phyloP scores from a whole-genome alignment of 2,329 filamentous ascomycete genomes.

The Escovopsis weberi region DNA sequence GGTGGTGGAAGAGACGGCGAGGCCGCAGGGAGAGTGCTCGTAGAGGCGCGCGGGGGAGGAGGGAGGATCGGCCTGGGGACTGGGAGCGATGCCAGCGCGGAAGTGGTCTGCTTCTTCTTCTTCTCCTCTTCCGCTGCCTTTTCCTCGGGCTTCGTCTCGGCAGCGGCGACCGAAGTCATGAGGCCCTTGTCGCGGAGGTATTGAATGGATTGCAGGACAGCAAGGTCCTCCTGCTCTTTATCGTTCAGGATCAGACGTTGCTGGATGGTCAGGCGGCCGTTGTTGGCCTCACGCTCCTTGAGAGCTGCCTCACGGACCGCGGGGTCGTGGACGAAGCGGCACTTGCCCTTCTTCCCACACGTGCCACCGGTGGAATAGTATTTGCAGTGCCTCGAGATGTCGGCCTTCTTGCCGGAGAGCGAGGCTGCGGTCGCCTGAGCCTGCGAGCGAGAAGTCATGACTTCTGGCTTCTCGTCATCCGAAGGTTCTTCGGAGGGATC shows the following conservation, averaged over 20 bases:
- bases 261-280: conserved; percentile 50
- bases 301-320: conserved; percentile 48
- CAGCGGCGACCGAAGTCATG: conserved; percentile 18
- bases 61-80: conserved; percentile 4
- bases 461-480: conserved; percentile 45
- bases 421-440: conserved; percentile 20
- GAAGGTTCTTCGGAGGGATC: conserved; percentile 36
- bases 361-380: conserved; percentile 55
- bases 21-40: conserved; percentile 24
- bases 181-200: conserved; percentile 48
- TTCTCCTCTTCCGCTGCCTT: conserved; percentile 8
- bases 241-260: conserved; percentile 53
- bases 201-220: conserved; percentile 50
- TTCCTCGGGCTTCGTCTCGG: conserved; percentile 5
- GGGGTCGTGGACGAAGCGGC: conserved; percentile 55
- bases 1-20: conserved; percentile 23
- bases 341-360: conserved; percentile 62
- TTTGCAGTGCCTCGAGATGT: conserved; percentile 53
- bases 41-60: not conserved
- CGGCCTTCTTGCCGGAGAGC: conserved; percentile 37
- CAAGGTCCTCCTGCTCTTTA: conserved; percentile 52
- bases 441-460: conserved; percentile 33
- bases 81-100: conserved; percentile 1
- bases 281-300: conserved; percentile 48
- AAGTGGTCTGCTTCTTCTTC: conserved; percentile 2